Evolutionary conservation across 306 rosid species (phyloP), one percentile per base, ranked within the genome.

Genomic region (Trichosanthes truncata): DNA sequence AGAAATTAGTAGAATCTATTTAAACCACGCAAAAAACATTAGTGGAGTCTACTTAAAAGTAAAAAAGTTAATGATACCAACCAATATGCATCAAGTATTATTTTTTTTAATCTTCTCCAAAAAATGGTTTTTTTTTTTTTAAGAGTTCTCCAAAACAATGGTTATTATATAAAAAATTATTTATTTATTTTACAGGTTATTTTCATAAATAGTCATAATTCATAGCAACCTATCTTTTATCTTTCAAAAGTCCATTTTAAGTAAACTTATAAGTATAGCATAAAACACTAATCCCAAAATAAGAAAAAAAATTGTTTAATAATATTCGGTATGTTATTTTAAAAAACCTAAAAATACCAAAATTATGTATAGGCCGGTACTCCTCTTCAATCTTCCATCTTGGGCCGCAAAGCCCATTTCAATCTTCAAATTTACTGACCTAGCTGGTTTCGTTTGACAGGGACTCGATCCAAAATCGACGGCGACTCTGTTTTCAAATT

Each of bases 381-480:
- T 17, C 21, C 4, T 29, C 41, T 26, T 61, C 38, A 21, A 56
- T 55, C n/a, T 57, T 23, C 4, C n/a, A 15, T 65, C 4, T 17
- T 67, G 74, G 74, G 51, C 51, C 74, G 18, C 4, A 31, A 7
- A n/a, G 52, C 67, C 38, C 67, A 26, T 31, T 60, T 60, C 3
- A 10, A 60, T 3, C 4, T 60, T 29, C 10, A 13, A 31, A 62
- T 20, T 9, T 11, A n/a, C 55, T 69, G 15, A 69, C 53, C 11
- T 23, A 38, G 7, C 10, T 9, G 13, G 79, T 7, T 25, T 9
- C 6, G 21, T 18, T 69, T 21, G 59, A 80, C 94, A 94, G 96
- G 98, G 97, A 65, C 89, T 92, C 63, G 98, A 92, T 89, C 98
- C 98, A 56, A 89, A 87, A 83, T 88, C 97, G 31, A 92, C 96